Percentiles rank a stretch among this genome's conserved stretches.
phyloP scores from a whole-genome alignment of 2,329 filamentous ascomycete species.

The Aspergillus sp. region DNA sequence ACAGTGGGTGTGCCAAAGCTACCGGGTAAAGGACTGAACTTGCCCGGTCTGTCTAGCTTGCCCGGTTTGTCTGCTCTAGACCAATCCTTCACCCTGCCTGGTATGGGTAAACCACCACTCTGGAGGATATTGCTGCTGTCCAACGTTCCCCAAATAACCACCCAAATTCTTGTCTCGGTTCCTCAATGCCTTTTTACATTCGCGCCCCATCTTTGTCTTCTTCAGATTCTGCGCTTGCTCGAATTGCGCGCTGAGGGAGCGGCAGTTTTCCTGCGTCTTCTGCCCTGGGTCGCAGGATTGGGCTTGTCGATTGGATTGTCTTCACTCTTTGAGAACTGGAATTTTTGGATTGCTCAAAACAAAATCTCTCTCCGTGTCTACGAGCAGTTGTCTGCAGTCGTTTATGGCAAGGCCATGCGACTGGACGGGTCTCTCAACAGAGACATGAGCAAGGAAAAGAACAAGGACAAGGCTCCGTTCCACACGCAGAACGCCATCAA shows the following conservation, averaged over 20 bases:
- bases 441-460: not conserved
- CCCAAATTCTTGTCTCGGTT: not conserved
- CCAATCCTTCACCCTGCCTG: not conserved
- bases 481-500: conserved; percentile 46
- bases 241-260: not conserved
- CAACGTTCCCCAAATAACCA: not conserved
- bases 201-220: not conserved
- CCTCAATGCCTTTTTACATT: not conserved
- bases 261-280: not conserved
- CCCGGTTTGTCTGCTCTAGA: too few species aligned
- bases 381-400: conserved; percentile 62
- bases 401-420: conserved; percentile 70
- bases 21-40: too few species aligned
- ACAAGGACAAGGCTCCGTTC: too few species aligned
- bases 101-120: not conserved
- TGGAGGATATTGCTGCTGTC: not conserved
- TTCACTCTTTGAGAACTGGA: conserved; percentile 15
- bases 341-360: conserved; percentile 55
- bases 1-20: too few species aligned
- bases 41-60: too few species aligned
- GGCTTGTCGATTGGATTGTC: not conserved
- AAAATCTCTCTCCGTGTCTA: conserved; percentile 52
- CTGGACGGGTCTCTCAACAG: conserved; percentile 36
- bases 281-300: not conserved
- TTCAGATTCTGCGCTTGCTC: not conserved